Evolutionary conservation across 2,329 filamentous ascomycete genomes (phyloP).

Genomic region (Fusarium ramigenum): DNA sequence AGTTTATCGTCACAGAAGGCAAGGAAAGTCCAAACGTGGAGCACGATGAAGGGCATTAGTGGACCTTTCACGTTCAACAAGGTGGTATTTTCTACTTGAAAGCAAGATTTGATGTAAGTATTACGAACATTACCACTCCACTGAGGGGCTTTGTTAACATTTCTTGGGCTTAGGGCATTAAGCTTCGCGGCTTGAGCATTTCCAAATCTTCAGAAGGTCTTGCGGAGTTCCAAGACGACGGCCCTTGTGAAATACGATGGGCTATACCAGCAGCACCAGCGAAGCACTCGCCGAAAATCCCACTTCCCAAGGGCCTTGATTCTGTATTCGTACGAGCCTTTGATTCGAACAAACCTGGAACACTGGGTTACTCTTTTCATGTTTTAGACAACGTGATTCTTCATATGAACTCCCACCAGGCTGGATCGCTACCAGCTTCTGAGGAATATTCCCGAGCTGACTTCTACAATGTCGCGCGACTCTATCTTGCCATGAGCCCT

Average conservation of each 20-base stretch:
- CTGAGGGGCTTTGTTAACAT: no score
- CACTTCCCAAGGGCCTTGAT: rapidly evolving
- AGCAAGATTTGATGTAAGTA: no score
- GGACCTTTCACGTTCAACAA: no score
- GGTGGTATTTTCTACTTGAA: no score
- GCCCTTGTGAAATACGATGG: neutral
- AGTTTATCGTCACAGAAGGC: no score
- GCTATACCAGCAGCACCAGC: rapidly evolving
- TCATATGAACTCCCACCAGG: rapidly evolving
- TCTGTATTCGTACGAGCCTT: neutral
- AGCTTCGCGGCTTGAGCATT: no score
- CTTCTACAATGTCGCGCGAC: rapidly evolving
- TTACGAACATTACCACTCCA: no score
- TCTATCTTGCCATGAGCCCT: neutral
- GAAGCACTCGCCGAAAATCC: neutral
- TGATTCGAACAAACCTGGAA: neutral
- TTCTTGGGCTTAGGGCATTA: no score
- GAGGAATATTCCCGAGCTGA: no score
- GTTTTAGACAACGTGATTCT: rapidly evolving
- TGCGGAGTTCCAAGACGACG: rapidly evolving
- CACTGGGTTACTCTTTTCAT: rapidly evolving
- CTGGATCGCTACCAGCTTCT: rapidly evolving
- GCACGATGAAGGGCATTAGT: no score
- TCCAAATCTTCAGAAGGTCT: no score
- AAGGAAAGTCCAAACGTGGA: no score